phyloP scores from a whole-genome alignment of 345 rosid species.

The Eucalyptus decipiens region DNA sequence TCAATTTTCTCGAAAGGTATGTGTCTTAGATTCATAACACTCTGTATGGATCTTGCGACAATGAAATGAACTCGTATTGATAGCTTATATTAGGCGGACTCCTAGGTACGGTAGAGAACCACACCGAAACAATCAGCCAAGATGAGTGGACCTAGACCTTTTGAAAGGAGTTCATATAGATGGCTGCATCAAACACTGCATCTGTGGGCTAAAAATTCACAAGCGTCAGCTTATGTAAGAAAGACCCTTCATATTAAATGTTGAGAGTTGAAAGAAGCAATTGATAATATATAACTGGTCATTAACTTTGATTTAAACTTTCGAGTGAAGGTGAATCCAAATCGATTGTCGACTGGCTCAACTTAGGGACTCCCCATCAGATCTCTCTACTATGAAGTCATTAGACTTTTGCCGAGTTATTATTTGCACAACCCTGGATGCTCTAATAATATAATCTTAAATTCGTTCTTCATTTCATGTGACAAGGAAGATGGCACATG shows the following conservation, averaged over 20 bases:
- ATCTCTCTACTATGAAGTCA: background rate
- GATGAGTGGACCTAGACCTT: background rate
- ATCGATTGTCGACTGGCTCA: rapidly evolving
- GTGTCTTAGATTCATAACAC: background rate
- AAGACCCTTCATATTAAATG: background rate
- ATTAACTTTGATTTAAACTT: background rate
- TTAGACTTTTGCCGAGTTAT: rapidly evolving
- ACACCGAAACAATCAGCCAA: background rate
- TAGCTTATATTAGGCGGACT: background rate
- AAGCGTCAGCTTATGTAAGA: background rate
- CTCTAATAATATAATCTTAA: background rate
- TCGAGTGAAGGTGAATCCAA: background rate
- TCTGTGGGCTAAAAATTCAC: background rate
- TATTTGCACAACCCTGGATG: rapidly evolving
- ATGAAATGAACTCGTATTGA: background rate
- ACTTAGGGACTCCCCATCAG: background rate
- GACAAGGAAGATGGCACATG: background rate
- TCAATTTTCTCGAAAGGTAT: background rate
- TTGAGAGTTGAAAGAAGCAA: background rate
- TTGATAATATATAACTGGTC: background rate
- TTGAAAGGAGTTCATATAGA: background rate
- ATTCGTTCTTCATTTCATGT: rapidly evolving
- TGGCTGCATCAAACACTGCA: rapidly evolving
- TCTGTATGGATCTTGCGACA: background rate
- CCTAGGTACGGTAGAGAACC: background rate